These are phyloP conservation scores for Lathyrus tuberosus DNA, from an alignment of 306 rosid species.

Conservation along the genomic window DNA sequence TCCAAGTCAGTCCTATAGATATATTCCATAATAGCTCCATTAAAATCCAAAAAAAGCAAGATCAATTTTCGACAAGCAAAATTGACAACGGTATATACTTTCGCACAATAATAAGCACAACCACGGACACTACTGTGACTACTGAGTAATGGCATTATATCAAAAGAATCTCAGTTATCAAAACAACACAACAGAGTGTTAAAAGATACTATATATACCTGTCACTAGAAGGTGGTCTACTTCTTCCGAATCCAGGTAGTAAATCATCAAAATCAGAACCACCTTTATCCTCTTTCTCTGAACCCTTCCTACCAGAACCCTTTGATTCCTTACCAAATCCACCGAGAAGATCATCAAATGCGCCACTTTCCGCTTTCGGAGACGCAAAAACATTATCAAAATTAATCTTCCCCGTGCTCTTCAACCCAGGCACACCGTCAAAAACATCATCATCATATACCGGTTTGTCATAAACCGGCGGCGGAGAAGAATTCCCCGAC, in stretches of 20 bases:
- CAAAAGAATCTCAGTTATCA: constrained; percentile 30
- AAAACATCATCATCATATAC: constrained; percentile 91
- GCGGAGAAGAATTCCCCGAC: constrained; percentile 57
- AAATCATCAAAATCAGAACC: constrained; percentile 71
- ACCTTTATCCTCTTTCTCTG: constrained; percentile 56
- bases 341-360: constrained; percentile 81
- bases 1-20: not conserved
- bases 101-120: constrained; percentile 29
- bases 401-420: constrained; percentile 60
- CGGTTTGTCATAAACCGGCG: constrained; percentile 78
- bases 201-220: constrained; percentile 72
- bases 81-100: constrained; percentile 13
- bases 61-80: not conserved
- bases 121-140: constrained; percentile 1
- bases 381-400: constrained; percentile 65
- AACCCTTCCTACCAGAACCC: constrained; percentile 48
- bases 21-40: constrained; percentile 26
- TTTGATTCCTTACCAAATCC: constrained; percentile 77
- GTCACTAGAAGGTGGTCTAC: constrained; percentile 47
- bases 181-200: not conserved
- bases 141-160: constrained; percentile 34
- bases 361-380: constrained; percentile 49
- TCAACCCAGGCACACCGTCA: constrained; percentile 81
- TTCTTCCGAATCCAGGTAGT: constrained; percentile 76
- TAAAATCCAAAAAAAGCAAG: constrained; percentile 17